Conservation (phyloP, 805 yeast species). For the Saccharomycopsis fermentans region DNA sequence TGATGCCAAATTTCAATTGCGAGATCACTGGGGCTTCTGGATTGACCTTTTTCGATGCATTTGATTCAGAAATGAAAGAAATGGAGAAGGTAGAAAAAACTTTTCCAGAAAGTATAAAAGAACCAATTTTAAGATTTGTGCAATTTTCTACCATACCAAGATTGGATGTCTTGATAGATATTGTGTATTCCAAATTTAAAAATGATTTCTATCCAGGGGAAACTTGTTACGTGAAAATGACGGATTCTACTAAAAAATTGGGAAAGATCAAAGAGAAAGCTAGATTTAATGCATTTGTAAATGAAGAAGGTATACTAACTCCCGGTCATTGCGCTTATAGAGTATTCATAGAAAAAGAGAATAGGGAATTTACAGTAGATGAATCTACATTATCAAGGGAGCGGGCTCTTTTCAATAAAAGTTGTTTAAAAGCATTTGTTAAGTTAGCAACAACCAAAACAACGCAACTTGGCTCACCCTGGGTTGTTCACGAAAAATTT, state of each 20-base stretch:
- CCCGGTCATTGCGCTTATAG: constrained; percentile 62
- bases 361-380: constrained; percentile 58
- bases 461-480: constrained; percentile 84
- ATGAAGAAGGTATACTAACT: constrained; percentile 28
- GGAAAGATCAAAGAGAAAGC: constrained; percentile 18
- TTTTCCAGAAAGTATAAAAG: constrained; percentile 87
- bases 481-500: constrained; percentile 79
- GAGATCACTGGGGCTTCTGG: constrained; percentile 93
- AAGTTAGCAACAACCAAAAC: constrained; percentile 71
- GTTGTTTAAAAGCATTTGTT: constrained; percentile 80
- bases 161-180: constrained; percentile 80
- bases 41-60: constrained; percentile 83
- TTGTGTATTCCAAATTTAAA: constrained; percentile 67
- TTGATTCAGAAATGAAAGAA: constrained; percentile 59
- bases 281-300: constrained; percentile 35
- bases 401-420: constrained; percentile 78
- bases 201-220: constrained; percentile 91
- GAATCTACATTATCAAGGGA: constrained; percentile 70
- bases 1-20: constrained; percentile 75
- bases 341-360: constrained; percentile 43
- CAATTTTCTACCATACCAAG: constrained; percentile 78
- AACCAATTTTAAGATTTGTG: constrained; percentile 77
- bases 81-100: constrained; percentile 57
- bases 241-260: constrained; percentile 11
- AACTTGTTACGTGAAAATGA: constrained; percentile 46